phyloP scores from a whole-genome alignment of 2,329 filamentous ascomycete genomes.

The Sclerotinia subarctica region DNA sequence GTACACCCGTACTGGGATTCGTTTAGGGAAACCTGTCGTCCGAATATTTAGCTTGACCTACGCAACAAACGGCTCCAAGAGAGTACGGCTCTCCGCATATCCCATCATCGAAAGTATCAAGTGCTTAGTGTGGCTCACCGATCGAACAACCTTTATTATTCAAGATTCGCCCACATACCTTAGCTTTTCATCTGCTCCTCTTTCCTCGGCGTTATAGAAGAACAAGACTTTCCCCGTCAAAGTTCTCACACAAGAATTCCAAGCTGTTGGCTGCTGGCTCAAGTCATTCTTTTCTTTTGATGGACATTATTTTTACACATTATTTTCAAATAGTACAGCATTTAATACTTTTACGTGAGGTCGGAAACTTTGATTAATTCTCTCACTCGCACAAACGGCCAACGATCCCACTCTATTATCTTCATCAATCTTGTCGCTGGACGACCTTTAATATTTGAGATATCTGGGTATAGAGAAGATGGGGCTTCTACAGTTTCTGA shows the following conservation, averaged over 20 bases:
- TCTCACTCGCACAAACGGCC: neutral
- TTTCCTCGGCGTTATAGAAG: conserved; percentile 45
- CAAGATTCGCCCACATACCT: conserved; percentile 36
- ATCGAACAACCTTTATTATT: conserved; percentile 25
- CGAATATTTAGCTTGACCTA: conserved; percentile 22
- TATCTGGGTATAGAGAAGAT: conserved; percentile 31
- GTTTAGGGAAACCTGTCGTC: conserved; percentile 34
- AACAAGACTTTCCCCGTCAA: conserved; percentile 43
- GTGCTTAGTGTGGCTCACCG: neutral
- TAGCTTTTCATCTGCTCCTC: conserved; percentile 38
- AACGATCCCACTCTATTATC: neutral
- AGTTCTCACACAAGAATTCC: conserved; percentile 35
- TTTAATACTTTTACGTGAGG: conserved; percentile 30
- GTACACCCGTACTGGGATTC: conserved; percentile 12
- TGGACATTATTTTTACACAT: conserved; percentile 32
- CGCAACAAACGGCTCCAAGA: conserved; percentile 28
- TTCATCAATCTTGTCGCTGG: conserved; percentile 48
- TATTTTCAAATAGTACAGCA: conserved; percentile 28
- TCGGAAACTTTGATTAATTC: neutral
- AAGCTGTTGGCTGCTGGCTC: conserved; percentile 51
- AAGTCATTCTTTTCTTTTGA: conserved; percentile 50
- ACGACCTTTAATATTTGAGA: conserved; percentile 47
- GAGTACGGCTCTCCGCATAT: neutral
- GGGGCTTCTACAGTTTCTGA: conserved; percentile 40
- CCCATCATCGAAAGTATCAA: neutral